A percentile compares a stretch with the other conserved stretches of the same genome.
phyloP scores from a whole-genome alignment of 208 protist genomes.

The Leishmania tarentolae region DNA sequence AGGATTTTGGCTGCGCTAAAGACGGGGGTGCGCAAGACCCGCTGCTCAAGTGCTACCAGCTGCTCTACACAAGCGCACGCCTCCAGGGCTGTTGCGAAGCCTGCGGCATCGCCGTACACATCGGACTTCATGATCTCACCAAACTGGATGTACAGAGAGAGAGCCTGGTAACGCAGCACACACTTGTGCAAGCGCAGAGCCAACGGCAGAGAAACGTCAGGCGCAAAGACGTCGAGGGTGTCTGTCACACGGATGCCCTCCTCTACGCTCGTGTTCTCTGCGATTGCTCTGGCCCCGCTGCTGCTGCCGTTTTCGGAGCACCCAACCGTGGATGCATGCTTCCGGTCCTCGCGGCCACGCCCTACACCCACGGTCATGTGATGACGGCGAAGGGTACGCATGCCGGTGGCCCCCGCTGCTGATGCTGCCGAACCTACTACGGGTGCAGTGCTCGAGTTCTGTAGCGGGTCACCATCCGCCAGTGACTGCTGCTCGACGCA shows the following conservation, averaged over 20 bases:
- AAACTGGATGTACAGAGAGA: constrained; percentile 43
- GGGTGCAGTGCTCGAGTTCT: not conserved
- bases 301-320: not conserved
- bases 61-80: constrained; percentile 25
- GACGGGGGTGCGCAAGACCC: constrained; percentile 19
- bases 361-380: not conserved
- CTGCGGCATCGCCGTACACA: constrained; percentile 32
- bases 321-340: not conserved
- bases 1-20: constrained; percentile 25
- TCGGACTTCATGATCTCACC: constrained; percentile 37
- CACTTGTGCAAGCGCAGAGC: constrained; percentile 55
- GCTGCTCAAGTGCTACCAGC: constrained; percentile 31
- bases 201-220: constrained; percentile 44
- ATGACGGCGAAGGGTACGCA: not conserved
- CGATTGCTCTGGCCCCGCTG: not conserved
- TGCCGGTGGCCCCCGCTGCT: not conserved
- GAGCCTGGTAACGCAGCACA: constrained; percentile 52
- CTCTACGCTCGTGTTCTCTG: not conserved
- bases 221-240: constrained; percentile 14
- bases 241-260: constrained; percentile 20
- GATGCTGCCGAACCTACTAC: not conserved
- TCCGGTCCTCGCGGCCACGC: constrained; percentile 13
- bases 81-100: constrained; percentile 13
- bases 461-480: not conserved
- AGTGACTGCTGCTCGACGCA: constrained; percentile 23